phyloP scores from a whole-genome alignment of 257 asterid species.

The Rehmannia glutinosa region DNA sequence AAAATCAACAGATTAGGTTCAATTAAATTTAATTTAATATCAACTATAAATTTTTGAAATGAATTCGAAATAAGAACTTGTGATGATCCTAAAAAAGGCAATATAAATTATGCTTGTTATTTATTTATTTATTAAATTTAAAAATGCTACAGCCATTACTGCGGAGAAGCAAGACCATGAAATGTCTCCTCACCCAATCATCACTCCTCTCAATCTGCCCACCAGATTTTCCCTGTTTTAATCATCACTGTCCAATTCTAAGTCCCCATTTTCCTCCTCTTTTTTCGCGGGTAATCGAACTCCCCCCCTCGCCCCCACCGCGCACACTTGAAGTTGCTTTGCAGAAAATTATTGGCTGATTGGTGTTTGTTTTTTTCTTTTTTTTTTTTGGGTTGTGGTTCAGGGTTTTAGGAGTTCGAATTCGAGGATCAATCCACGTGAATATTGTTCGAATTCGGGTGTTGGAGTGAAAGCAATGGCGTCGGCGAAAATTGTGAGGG shows the following conservation, averaged over 20 bases:
- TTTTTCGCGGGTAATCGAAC: not conserved
- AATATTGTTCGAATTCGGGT: constrained; percentile 30
- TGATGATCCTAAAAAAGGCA: not conserved
- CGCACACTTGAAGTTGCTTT: too few species aligned
- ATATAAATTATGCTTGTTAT: too few species aligned
- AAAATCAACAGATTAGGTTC: too few species aligned
- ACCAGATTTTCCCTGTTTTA: constrained; percentile 12
- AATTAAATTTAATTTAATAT: too few species aligned
- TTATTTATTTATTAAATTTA: too few species aligned
- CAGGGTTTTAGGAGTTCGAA: constrained; percentile 35
- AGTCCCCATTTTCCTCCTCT: constrained; percentile 15
- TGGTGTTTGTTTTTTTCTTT: not conserved
- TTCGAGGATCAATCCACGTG: constrained; percentile 26
- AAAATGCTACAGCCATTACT: constrained; percentile 37
- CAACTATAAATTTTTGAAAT: too few species aligned
- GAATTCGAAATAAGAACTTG: not conserved
- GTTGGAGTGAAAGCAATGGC: constrained; percentile 50
- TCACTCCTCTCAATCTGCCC: constrained; percentile 10
- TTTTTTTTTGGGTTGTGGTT: constrained; percentile 21
- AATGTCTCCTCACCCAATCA: constrained; percentile 42
- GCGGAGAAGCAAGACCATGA: constrained; percentile 49
- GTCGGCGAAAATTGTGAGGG: constrained; percentile 40
- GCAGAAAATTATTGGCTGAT: constrained; percentile 2
- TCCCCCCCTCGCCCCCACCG: too few species aligned
- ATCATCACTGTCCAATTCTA: constrained; percentile 13